Percentiles rank a stretch among this genome's conserved stretches.
These are phyloP conservation scores for Botrytis aclada DNA, from an alignment of 2,329 filamentous ascomycete genomes.

Conservation along the genomic window DNA sequence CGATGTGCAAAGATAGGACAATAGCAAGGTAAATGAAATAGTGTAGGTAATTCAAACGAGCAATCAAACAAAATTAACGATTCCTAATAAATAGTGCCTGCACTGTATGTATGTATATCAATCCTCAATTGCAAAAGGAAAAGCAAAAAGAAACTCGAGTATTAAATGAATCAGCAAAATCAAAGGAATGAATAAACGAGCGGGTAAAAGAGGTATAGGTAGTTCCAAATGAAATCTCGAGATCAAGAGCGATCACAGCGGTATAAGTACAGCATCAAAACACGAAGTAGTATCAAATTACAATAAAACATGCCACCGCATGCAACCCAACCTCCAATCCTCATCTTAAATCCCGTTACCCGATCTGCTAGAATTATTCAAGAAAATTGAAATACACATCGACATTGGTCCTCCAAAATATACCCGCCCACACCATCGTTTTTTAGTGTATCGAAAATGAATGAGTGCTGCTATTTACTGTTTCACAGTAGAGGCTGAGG, in stretches of 20 bases:
- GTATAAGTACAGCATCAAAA: slow-evolving; percentile 7
- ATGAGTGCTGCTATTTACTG: not conserved
- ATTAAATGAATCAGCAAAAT: not conserved
- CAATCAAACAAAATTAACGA: not conserved
- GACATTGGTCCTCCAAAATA: not conserved
- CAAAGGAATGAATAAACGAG: not conserved
- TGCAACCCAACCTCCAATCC: not conserved
- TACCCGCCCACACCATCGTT: not conserved
- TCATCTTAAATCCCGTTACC: not conserved
- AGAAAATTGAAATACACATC: not conserved
- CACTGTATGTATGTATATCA: not conserved
- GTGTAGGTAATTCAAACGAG: not conserved
- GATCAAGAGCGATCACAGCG: not conserved
- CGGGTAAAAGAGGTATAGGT: not conserved
- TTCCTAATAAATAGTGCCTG: not conserved
- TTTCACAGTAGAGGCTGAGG: not conserved
- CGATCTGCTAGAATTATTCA: not conserved
- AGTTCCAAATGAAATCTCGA: not conserved
- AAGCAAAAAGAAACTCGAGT: not conserved
- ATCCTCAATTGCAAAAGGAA: not conserved
- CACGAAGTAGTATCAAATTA: not conserved
- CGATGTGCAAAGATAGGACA: not conserved
- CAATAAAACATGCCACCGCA: not conserved
- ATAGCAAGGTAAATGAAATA: not conserved
- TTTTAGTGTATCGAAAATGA: not conserved